phyloP scores from a whole-genome alignment of 164 flowering plant genomes.

The Saururus chinensis region DNA sequence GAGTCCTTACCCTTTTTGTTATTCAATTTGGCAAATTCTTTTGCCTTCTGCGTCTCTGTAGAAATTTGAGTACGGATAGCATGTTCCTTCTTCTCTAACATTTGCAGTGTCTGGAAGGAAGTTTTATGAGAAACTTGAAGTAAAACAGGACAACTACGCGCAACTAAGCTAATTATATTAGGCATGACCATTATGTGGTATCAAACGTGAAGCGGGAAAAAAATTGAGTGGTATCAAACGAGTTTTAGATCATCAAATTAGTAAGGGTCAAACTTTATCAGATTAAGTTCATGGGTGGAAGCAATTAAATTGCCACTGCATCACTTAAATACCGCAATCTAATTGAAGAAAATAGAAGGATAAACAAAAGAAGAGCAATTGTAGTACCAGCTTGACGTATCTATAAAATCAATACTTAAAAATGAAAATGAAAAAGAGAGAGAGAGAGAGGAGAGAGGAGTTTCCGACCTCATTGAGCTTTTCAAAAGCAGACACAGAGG shows the following conservation, averaged over 20 bases:
- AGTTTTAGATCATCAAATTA: background rate
- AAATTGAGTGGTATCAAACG: background rate
- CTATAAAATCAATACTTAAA: too few relatives aligned
- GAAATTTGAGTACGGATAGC: background rate
- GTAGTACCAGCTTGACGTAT: too few relatives aligned
- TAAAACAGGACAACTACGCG: too few relatives aligned
- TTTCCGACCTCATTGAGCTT: background rate
- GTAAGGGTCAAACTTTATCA: background rate
- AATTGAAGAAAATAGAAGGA: too few relatives aligned
- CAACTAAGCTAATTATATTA: too few relatives aligned
- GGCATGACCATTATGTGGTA: background rate
- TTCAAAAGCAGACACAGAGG: background rate
- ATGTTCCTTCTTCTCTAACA: constrained; percentile 4
- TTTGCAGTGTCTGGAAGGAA: background rate
- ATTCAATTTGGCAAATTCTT: constrained; percentile 1
- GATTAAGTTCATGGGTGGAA: too few relatives aligned
- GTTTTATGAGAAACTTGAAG: too few relatives aligned
- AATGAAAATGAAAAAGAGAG: background rate
- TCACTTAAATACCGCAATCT: too few relatives aligned
- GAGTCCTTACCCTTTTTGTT: constrained; percentile 1
- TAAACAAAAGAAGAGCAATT: too few relatives aligned
- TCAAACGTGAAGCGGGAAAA: background rate
- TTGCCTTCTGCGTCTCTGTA: background rate
- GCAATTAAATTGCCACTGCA: too few relatives aligned
- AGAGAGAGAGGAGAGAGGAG: background rate